A percentile compares a stretch with the other conserved stretches of the same genome.
phyloP scores from a whole-genome alignment of 2,329 filamentous ascomycete species.

The Exophiala viscosa region DNA sequence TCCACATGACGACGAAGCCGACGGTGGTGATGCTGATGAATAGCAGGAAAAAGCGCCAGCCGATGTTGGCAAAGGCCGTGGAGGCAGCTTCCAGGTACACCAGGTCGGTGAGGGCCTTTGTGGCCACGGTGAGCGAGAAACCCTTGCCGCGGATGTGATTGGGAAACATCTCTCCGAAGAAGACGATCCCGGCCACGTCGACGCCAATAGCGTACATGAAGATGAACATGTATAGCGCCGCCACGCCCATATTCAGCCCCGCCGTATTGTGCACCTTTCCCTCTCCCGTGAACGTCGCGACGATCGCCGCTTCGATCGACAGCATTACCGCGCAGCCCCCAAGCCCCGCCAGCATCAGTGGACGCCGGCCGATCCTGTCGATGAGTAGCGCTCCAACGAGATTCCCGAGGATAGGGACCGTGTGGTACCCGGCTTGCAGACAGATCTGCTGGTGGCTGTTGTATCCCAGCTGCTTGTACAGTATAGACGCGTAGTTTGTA shows the following conservation, averaged over 20 bases:
- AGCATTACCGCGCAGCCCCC: neutral
- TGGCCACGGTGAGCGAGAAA: too few species aligned
- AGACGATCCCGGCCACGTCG: neutral
- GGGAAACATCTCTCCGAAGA: constrained; percentile 2
- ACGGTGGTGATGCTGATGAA: constrained; percentile 68
- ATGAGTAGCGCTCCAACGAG: neutral
- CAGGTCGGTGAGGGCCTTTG: too few species aligned
- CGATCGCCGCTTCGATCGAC: constrained; percentile 1
- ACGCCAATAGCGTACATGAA: neutral
- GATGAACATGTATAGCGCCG: constrained; percentile 3
- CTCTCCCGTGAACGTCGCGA: neutral
- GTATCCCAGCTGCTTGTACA: neutral
- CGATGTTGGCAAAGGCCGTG: constrained; percentile 56
- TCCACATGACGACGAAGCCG: constrained; percentile 65
- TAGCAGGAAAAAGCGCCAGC: constrained; percentile 65
- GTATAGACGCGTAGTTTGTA: neutral
- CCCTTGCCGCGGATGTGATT: constrained; percentile 2
- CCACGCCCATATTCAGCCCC: neutral
- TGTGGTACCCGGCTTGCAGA: neutral
- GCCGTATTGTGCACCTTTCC: neutral
- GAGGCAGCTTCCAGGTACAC: too few species aligned
- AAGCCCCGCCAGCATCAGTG: neutral
- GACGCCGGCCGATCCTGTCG: neutral
- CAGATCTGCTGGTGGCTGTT: neutral
- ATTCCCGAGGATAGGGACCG: neutral